Conservation (phyloP, 164 flowering plant species). For the Vitis rupestris region DNA sequence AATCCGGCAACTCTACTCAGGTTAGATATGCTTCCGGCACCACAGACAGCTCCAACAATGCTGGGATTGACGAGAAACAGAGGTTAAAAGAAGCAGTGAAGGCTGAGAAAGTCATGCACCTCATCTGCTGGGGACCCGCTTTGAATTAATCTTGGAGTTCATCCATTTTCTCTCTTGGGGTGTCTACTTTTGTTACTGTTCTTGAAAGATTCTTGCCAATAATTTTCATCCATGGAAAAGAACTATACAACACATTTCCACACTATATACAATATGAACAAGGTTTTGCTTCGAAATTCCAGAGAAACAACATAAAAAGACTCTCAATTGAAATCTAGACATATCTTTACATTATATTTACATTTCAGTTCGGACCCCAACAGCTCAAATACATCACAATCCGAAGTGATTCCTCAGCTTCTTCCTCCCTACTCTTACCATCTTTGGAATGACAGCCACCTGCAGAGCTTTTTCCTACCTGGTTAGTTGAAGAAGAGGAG, state of each 20-base stretch:
- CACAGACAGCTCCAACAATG: constrained; percentile 1
- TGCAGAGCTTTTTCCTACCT: constrained; percentile 1
- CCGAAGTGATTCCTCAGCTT: constrained; percentile 20
- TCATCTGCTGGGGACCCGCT: constrained; percentile 23
- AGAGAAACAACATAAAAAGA: too few species aligned
- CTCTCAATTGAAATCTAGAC: too few species aligned
- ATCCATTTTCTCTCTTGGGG: too few species aligned
- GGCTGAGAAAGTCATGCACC: constrained; percentile 21
- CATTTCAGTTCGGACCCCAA: constrained; percentile 20
- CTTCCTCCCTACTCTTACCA: not conserved
- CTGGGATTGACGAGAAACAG: constrained; percentile 7
- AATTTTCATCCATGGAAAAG: too few species aligned
- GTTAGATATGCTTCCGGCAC: not conserved
- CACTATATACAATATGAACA: too few species aligned
- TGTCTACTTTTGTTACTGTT: not conserved
- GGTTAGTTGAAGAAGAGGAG: not conserved
- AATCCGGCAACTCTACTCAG: constrained; percentile 3
- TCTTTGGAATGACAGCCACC: not conserved
- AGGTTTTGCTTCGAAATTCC: too few species aligned
- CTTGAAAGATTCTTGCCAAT: too few species aligned
- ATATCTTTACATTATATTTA: not conserved
- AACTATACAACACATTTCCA: too few species aligned
- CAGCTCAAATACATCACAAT: constrained; percentile 24
- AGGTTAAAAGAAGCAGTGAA: constrained; percentile 17
- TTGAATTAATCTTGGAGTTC: not conserved